Conservation (phyloP, 140 eudicot genomes). For the Stevia rebaudiana region DNA sequence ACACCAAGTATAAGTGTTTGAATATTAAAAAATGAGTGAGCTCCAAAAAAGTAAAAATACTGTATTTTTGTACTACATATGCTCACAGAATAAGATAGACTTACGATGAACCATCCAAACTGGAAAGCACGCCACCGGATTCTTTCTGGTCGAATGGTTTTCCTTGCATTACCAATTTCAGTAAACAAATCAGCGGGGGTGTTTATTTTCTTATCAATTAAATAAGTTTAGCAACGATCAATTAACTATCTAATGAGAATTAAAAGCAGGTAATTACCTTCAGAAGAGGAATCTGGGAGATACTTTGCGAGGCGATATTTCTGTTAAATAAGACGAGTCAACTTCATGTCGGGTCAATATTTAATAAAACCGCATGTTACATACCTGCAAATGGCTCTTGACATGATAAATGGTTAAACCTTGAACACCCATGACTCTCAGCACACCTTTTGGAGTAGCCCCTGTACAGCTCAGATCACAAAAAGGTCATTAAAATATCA, state of each 20-base stretch:
- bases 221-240: background rate
- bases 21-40: no score
- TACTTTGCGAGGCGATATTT: conserved; percentile 63
- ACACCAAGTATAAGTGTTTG: no score
- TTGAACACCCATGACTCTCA: conserved; percentile 72
- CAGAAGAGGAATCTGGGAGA: conserved; percentile 58
- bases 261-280: conserved; percentile 32
- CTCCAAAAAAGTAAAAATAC: no score
- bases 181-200: conserved; percentile 19
- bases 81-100: conserved; percentile 19
- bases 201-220: background rate
- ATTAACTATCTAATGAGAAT: background rate
- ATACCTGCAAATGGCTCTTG: conserved; percentile 66
- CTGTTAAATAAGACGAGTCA: conserved; percentile 18
- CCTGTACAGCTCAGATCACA: conserved; percentile 35
- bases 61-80: background rate
- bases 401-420: conserved; percentile 63
- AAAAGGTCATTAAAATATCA: background rate
- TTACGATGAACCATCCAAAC: conserved; percentile 73
- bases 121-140: conserved; percentile 47
- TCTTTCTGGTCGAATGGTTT: conserved; percentile 63
- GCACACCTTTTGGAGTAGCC: conserved; percentile 75
- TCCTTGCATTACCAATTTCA: conserved; percentile 35
- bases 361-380: conserved; percentile 1
- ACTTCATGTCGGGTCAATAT: background rate